phyloP scores from a whole-genome alignment of 257 asterid species.

The Nyctanthes arbortristis region DNA sequence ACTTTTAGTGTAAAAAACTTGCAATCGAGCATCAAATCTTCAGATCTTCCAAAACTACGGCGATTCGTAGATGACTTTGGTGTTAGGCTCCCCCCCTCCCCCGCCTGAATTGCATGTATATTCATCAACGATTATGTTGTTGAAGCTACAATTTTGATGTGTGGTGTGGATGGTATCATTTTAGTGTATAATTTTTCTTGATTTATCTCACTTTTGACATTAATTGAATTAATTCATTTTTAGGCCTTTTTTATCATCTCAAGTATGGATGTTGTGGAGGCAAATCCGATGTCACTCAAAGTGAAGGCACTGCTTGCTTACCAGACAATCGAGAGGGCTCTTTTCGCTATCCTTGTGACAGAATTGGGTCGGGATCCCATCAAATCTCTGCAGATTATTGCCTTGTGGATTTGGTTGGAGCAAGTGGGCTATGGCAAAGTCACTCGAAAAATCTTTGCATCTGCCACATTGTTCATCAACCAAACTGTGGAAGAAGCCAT shows the following conservation, averaged over 20 bases:
- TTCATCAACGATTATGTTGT: too few relatives aligned
- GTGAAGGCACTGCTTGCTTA: conserved; percentile 33
- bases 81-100: too few relatives aligned
- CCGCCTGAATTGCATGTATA: too few relatives aligned
- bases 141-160: too few relatives aligned
- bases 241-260: conserved; percentile 32
- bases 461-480: conserved; percentile 34
- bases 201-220: not conserved
- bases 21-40: too few relatives aligned
- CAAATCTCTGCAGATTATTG: conserved; percentile 52
- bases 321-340: conserved; percentile 47
- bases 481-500: conserved; percentile 55
- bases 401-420: conserved; percentile 71
- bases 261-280: conserved; percentile 32
- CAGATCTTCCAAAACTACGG: too few relatives aligned
- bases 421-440: conserved; percentile 26
- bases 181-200: not conserved
- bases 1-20: too few relatives aligned
- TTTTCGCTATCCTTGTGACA: conserved; percentile 48
- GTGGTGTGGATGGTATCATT: too few relatives aligned
- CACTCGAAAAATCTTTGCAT: conserved; percentile 34
- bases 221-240: conserved; percentile 20
- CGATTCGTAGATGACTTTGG: too few relatives aligned
- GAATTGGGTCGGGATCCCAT: conserved; percentile 52
- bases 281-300: conserved; percentile 10